Evolutionary conservation across 177 flowering plant species (phyloP), one percentile per base, ranked within the genome.

Genomic region (Telopea speciosissima): DNA sequence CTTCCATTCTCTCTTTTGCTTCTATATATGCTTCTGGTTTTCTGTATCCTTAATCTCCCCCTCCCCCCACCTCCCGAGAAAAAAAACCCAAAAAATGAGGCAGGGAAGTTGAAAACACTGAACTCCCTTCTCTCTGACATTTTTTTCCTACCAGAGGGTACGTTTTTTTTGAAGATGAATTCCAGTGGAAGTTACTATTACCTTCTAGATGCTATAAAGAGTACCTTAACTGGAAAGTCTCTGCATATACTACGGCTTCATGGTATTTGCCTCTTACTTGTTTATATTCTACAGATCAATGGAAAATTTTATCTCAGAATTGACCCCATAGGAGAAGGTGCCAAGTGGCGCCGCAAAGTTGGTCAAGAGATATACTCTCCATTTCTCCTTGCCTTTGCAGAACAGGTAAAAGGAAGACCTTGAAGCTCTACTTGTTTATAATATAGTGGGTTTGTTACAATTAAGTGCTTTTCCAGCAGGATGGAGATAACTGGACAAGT

Each of bases 281-380:
- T 16, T 11, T 22, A 62, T 23, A 24, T 36, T 56, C 13, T 59
- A 31, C 89, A 95, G 97, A 78, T 95, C 69, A 88, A 85, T 78
- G 99, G 99, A 64, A 95, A 86, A 78, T 85, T 81, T 66, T 92
- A 88, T 76, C 69, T 83, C 67, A 83, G 88, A 79, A 79, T 92
- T 74, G 97, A 92, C 69, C 90, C 87, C 7, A 24, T 86, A 31
- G 97, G 97, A 72, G 89, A 92, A 66, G 99, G 99, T 77, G 92
- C 99, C 21, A 90, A 85, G 79, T 95, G 99, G 99, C 94, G 97
- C 23, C 92, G 97, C 14, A 62, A 88, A 72, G 77, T 79, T 77
- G 97, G 99, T 24, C 99, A 95, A 77, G 97, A 95, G 79, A 90
- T 91, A 73, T 95, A 95, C 74, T 89, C 95, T 67, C 97, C 99